phyloP scores from a whole-genome alignment of 495 filamentous ascomycete genomes.

The Xylaria bambusicola region DNA sequence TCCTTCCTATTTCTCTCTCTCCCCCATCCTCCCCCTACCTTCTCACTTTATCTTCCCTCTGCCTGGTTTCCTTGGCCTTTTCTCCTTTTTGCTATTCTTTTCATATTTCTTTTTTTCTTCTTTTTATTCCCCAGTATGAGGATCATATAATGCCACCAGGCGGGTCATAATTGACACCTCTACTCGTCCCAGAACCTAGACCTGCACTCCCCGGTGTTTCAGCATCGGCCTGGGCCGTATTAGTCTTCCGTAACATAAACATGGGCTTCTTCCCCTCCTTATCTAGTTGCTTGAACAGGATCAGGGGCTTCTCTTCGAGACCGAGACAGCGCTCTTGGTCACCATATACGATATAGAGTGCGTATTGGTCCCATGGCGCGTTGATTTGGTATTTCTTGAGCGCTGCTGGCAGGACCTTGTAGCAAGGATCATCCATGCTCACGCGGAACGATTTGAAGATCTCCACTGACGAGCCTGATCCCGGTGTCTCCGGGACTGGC shows the following conservation, averaged over 20 bases:
- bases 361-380: constrained; percentile 94
- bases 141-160: constrained; percentile 58
- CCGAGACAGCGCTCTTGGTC: constrained; percentile 94
- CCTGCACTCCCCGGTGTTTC: constrained; percentile 53
- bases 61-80: not conserved
- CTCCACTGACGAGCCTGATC: constrained; percentile 65
- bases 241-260: constrained; percentile 90
- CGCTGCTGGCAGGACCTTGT: constrained; percentile 94
- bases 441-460: constrained; percentile 99
- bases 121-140: not conserved
- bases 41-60: too few relatives aligned
- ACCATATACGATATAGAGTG: constrained; percentile 95
- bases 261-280: constrained; percentile 97
- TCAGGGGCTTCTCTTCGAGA: constrained; percentile 87
- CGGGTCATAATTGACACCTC: constrained; percentile 49
- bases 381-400: constrained; percentile 98
- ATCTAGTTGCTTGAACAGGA: constrained; percentile 95
- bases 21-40: too few relatives aligned
- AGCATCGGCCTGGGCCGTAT: constrained; percentile 44
- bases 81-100: not conserved
- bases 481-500: constrained; percentile 53
- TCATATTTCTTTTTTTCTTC: not conserved
- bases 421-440: constrained; percentile 94
- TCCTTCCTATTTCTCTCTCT: too few relatives aligned
- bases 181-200: constrained; percentile 37